Evolutionary conservation across 2,329 filamentous ascomycete species (phyloP).

Genomic region (Elsinoe australis): DNA sequence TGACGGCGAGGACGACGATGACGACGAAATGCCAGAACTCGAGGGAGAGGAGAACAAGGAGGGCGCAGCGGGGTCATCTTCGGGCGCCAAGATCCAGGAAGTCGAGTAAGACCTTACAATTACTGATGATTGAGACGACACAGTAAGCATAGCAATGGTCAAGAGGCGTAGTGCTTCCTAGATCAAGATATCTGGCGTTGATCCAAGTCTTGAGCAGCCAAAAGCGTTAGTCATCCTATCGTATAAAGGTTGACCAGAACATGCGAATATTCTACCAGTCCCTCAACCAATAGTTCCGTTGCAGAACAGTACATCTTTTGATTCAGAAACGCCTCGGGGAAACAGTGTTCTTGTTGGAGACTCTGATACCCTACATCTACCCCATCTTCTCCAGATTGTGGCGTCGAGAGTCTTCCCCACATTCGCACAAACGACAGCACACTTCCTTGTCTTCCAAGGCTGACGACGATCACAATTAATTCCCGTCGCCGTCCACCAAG

Average conservation of each 20-base stretch:
- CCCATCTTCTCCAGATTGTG: slow-evolving; percentile 14
- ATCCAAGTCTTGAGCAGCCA: background rate
- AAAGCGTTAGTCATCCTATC: too few species aligned
- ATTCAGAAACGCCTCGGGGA: too few species aligned
- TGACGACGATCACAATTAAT: background rate
- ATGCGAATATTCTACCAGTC: too few species aligned
- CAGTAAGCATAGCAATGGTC: slow-evolving; percentile 6
- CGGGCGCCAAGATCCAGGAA: slow-evolving; percentile 12
- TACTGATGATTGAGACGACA: background rate
- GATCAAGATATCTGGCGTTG: background rate
- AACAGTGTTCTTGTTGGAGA: too few species aligned
- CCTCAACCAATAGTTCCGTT: too few species aligned
- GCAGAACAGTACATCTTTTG: too few species aligned
- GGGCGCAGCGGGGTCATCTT: slow-evolving; percentile 26
- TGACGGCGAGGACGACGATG: slow-evolving; percentile 38
- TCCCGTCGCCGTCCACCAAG: too few species aligned
- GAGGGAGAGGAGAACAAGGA: slow-evolving; percentile 52
- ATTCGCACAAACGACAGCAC: background rate
- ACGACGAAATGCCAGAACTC: slow-evolving; percentile 63
- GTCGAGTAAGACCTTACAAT: slow-evolving; percentile 2
- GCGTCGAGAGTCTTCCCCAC: slow-evolving; percentile 1
- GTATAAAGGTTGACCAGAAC: too few species aligned
- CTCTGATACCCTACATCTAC: background rate
- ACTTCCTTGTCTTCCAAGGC: background rate
- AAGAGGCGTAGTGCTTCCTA: background rate